Percentiles rank a stretch among this genome's conserved stretches.
Conservation (phyloP, 2,329 filamentous ascomycete genomes). For the Alternaria atra region DNA sequence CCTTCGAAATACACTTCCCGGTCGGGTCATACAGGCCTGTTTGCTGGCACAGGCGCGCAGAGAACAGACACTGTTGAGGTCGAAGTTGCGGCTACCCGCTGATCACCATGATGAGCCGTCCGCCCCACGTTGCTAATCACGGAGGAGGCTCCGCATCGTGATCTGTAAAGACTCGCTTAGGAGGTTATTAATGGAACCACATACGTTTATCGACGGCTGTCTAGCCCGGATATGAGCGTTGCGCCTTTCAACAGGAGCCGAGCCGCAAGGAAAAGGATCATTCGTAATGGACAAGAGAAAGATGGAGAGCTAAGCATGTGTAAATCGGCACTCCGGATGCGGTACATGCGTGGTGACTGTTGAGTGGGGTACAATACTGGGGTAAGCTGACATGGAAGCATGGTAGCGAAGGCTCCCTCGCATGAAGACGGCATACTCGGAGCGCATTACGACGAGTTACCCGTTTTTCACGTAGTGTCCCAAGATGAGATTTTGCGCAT, state of each 20-base stretch:
- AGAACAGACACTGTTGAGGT: constrained; percentile 14
- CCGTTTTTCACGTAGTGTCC: constrained; percentile 6
- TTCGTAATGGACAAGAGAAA: background rate
- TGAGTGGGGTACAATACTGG: constrained; percentile 12
- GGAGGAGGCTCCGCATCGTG: constrained; percentile 15
- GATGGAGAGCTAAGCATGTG: background rate
- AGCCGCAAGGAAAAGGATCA: constrained; percentile 1
- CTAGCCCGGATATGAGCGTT: constrained; percentile 4
- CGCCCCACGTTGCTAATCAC: constrained; percentile 19
- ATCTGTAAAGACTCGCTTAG: constrained; percentile 18
- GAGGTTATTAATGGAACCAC: constrained; percentile 13
- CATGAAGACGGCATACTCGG: constrained; percentile 17
- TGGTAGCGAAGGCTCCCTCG: constrained; percentile 14
- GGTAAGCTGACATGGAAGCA: constrained; percentile 8
- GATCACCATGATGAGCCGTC: constrained; percentile 21
- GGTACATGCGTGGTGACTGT: constrained; percentile 4
- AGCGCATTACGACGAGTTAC: constrained; percentile 6
- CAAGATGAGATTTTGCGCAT: background rate
- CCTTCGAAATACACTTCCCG: constrained; percentile 1
- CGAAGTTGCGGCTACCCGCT: constrained; percentile 10
- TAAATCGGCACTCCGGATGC: constrained; percentile 3
- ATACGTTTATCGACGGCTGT: constrained; percentile 15
- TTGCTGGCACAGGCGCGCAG: background rate
- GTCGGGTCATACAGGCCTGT: background rate
- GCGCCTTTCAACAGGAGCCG: constrained; percentile 6